A percentile compares a stretch with the other conserved stretches of the same genome.
These are phyloP conservation scores for Phyllosticta capitalensis DNA, from an alignment of 2,329 filamentous ascomycete genomes.

Conservation along the genomic window DNA sequence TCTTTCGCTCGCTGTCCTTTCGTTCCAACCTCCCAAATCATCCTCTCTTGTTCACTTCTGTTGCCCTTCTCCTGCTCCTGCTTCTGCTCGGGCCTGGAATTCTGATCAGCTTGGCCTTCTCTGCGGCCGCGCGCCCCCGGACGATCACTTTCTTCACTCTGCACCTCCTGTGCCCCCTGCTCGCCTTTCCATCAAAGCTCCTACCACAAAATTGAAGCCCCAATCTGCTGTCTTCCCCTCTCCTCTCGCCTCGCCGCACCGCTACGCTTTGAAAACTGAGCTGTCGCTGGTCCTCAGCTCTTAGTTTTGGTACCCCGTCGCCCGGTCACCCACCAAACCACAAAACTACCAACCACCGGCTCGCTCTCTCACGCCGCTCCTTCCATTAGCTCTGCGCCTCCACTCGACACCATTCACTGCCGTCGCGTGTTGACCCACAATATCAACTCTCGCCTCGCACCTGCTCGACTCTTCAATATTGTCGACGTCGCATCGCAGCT, in stretches of 20 bases:
- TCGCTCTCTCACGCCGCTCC: background rate
- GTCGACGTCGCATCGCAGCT: background rate
- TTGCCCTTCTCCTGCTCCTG: background rate
- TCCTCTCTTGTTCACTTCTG: background rate
- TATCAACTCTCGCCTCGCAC: background rate
- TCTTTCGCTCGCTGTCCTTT: background rate
- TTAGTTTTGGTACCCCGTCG: no score
- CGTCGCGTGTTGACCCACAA: background rate
- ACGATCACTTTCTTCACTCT: background rate
- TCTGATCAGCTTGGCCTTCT: background rate
- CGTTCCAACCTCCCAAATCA: no score
- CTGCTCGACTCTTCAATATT: no score
- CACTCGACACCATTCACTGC: background rate
- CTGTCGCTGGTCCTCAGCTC: background rate
- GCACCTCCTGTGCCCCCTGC: background rate
- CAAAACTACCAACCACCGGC: no score
- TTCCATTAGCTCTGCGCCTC: background rate
- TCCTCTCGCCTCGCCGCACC: background rate
- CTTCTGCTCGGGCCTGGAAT: no score
- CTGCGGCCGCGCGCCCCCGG: no score
- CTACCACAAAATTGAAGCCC: background rate
- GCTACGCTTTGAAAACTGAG: background rate
- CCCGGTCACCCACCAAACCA: no score
- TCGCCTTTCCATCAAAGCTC: background rate
- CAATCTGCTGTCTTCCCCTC: background rate